These are phyloP conservation scores for Vinca minor DNA, from an alignment of 257 asterid species.

Conservation along the genomic window DNA sequence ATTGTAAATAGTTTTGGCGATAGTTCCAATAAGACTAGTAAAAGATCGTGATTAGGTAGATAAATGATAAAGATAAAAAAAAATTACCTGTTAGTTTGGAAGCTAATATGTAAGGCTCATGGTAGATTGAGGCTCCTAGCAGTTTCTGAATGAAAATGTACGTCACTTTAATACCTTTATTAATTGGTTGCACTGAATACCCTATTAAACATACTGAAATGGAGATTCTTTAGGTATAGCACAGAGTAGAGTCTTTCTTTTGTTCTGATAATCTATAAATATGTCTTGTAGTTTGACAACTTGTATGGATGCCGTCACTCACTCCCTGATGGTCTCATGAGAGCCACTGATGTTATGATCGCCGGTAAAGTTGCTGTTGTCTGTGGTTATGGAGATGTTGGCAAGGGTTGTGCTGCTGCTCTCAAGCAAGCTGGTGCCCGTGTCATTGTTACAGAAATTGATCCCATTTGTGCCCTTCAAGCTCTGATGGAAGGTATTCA, in stretches of 20 bases:
- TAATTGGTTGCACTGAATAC: not conserved
- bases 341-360: constrained; percentile 2
- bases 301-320: constrained; percentile 32
- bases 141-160: too few relatives aligned
- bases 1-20: too few relatives aligned
- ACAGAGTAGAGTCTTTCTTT: too few relatives aligned
- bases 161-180: not conserved
- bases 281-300: constrained; percentile 16
- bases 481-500: constrained; percentile 3
- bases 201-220: not conserved
- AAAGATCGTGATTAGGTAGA: too few relatives aligned
- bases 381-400: constrained; percentile 6
- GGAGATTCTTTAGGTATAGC: not conserved
- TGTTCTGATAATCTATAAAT: too few relatives aligned
- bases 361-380: constrained; percentile 2
- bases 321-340: too few relatives aligned
- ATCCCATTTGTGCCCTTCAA: constrained; percentile 5
- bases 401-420: constrained; percentile 1
- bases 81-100: not conserved
- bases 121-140: not conserved
- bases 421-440: not conserved
- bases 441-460: constrained; percentile 3
- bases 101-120: not conserved
- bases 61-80: too few relatives aligned
- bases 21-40: too few relatives aligned